phyloP scores from a whole-genome alignment of 1,284 basidiomycete species.

The Salmacisia buchloeana region DNA sequence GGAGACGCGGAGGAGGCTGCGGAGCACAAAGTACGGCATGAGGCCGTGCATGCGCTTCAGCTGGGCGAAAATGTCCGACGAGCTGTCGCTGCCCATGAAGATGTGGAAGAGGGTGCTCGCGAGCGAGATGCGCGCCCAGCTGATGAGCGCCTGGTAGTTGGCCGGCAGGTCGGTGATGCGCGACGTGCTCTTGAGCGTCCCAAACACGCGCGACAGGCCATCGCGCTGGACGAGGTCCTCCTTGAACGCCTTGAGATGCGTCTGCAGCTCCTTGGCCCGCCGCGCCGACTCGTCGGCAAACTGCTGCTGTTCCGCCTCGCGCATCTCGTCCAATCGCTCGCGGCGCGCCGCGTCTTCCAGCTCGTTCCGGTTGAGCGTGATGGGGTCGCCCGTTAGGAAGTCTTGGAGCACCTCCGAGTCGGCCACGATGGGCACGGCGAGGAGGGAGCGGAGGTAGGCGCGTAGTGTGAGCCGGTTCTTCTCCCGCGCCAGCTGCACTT shows the following conservation, averaged over 20 bases:
- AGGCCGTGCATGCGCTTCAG: constrained; percentile 89
- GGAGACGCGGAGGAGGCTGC: constrained; percentile 81
- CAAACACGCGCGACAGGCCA: constrained; percentile 80
- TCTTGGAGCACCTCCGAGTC: constrained; percentile 78
- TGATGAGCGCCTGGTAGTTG: constrained; percentile 80
- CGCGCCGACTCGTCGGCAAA: constrained; percentile 82
- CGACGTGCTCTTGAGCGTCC: constrained; percentile 75
- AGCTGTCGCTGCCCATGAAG: constrained; percentile 85
- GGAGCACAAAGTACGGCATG: constrained; percentile 97
- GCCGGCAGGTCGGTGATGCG: constrained; percentile 71
- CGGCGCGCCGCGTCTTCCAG: constrained; percentile 69
- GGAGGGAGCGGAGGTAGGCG: constrained; percentile 76
- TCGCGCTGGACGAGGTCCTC: constrained; percentile 70
- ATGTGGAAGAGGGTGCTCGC: constrained; percentile 94
- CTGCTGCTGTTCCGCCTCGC: constrained; percentile 77
- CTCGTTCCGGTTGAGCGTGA: constrained; percentile 67
- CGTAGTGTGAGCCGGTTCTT: constrained; percentile 92
- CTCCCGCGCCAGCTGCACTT: constrained; percentile 57
- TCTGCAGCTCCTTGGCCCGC: constrained; percentile 79
- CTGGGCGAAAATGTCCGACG: constrained; percentile 78
- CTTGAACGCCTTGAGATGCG: constrained; percentile 78
- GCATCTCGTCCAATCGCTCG: constrained; percentile 80
- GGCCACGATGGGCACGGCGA: constrained; percentile 66
- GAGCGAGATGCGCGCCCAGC: constrained; percentile 82
- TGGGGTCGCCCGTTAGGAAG: constrained; percentile 77